Evolutionary conservation across 805 yeast species (phyloP), one percentile per base, ranked within the genome.

Genomic region (Saturnispora diversa): DNA sequence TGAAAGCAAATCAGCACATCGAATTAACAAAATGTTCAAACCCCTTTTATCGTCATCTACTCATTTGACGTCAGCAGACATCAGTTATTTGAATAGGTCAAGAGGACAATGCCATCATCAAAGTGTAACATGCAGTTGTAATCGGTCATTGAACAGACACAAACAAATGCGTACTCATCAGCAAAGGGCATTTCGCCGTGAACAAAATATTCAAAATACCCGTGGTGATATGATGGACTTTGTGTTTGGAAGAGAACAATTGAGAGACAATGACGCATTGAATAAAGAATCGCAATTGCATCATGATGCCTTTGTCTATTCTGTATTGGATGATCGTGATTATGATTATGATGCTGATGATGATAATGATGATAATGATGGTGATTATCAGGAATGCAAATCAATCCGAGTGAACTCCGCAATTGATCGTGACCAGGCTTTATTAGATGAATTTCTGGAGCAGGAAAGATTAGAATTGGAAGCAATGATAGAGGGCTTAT

Each of bases 191-290:
- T 35, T 19, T 11, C 43, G 38, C 25, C 48, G 54, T 24, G 51
- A 47, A 20, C 41, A 43, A 21, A 17, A 44, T 7, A 43, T 41
- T 6, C 37, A 31, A 9, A 16, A 34, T 4, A 40, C 42, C 12
- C 49, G 60, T 16, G 60, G 62, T 12, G 48, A 56, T 1, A 46
- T 58, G 51, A 54, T 50, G 16, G 60, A 56, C 7, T 53, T 51
- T 46, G 53, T 54, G 1, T 25, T 60, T 12, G 31, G 41, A 17
- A 54, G 53, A 33, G 62, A 53, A 26, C 48, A 52, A 2, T 34
- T 40, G 6, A 44, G 46, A 28, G 32, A 41, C 17, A 23, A 30
- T 7, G 37, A 40, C 21, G 28, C 42, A 5, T 20, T 52, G 13
- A 50, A 45, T 15, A 34, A 42, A 5, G 52, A 57, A 39, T 57